These are phyloP conservation scores for Pestalotiopsis sp. DNA, from an alignment of 2,329 filamentous ascomycete species.

Conservation along the genomic window DNA sequence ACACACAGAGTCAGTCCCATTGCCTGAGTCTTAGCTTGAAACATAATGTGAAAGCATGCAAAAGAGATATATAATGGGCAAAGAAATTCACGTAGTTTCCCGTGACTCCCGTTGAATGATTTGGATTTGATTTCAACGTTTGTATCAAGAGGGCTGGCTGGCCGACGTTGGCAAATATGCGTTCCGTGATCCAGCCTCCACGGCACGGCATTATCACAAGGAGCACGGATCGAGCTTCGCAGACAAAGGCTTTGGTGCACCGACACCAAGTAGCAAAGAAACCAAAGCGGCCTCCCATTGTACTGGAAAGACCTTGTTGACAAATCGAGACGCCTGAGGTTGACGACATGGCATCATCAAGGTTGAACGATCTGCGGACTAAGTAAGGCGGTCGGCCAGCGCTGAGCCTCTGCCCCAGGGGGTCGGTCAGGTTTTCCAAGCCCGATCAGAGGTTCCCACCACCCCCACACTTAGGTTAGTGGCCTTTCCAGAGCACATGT, in stretches of 20 bases:
- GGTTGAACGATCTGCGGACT: neutral
- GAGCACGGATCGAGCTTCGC: neutral
- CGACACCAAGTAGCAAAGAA: neutral
- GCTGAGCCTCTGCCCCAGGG: neutral
- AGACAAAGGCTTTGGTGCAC: neutral
- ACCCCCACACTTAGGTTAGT: neutral
- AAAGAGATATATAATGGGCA: neutral
- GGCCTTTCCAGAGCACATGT: constrained; percentile 3
- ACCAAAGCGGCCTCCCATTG: neutral
- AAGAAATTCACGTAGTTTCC: neutral
- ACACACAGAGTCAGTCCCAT: neutral
- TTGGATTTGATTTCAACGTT: too few relatives aligned
- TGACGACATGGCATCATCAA: neutral
- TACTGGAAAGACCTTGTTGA: neutral
- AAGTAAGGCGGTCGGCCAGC: neutral
- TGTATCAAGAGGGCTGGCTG: neutral
- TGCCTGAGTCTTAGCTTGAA: neutral
- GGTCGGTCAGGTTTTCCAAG: neutral
- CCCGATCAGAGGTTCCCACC: neutral
- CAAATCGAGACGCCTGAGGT: neutral
- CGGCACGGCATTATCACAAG: neutral
- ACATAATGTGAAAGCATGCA: neutral
- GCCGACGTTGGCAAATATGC: neutral
- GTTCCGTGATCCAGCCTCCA: neutral
- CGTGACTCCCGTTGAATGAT: too few relatives aligned